phyloP scores from a whole-genome alignment of 1,139 yeast species.

The Scheffersomyces quercinus region DNA sequence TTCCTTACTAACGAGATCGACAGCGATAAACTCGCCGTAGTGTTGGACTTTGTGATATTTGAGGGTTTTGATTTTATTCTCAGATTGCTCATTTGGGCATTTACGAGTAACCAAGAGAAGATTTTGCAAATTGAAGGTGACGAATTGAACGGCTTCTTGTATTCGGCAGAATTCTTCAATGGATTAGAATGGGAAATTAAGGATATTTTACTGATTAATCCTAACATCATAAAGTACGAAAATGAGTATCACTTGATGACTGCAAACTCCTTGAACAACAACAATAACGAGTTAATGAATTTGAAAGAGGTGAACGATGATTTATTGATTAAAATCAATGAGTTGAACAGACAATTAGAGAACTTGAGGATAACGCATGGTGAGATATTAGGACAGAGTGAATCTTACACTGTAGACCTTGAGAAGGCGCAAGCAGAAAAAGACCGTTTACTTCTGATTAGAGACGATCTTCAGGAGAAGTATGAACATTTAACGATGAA shows the following conservation, averaged over 20 bases:
- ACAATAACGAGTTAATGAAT: conserved; percentile 40
- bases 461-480: conserved; percentile 25
- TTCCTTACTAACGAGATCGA: conserved; percentile 22
- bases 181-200: conserved; percentile 13
- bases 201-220: conserved; percentile 23
- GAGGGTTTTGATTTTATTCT: conserved; percentile 43
- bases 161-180: conserved; percentile 23
- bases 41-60: conserved; percentile 40
- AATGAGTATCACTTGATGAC: conserved; percentile 46
- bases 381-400: conserved; percentile 41
- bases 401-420: conserved; percentile 28
- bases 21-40: conserved; percentile 12
- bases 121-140: conserved; percentile 30
- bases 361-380: conserved; percentile 37
- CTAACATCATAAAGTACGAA: conserved; percentile 41
- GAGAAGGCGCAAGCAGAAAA: conserved; percentile 22
- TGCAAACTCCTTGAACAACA: conserved; percentile 41
- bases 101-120: conserved; percentile 16
- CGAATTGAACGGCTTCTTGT: conserved; percentile 27
- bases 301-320: conserved; percentile 41
- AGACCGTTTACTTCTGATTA: conserved; percentile 17
- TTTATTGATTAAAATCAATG: conserved; percentile 28
- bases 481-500: conserved; percentile 47
- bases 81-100: conserved; percentile 28
- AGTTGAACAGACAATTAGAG: conserved; percentile 30